Evolutionary conservation across 1,284 basidiomycete species (phyloP).

Genomic region (Leccinum griseonigrum): DNA sequence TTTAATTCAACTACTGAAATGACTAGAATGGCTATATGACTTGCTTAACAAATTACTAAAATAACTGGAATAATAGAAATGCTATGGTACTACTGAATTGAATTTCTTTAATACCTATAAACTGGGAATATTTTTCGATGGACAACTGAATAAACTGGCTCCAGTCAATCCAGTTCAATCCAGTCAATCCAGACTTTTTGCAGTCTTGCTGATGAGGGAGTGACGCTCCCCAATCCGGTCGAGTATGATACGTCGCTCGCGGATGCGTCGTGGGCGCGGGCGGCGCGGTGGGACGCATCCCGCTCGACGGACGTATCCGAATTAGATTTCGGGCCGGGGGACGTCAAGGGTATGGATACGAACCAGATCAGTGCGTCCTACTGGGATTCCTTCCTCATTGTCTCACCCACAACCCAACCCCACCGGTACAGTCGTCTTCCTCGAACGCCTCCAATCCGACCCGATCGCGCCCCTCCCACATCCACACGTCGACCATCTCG

Average conservation of each 20-base stretch:
- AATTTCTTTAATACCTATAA: no score
- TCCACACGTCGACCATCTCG: conserved; percentile 54
- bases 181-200: no score
- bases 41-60: no score
- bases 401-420: not conserved
- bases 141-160: no score
- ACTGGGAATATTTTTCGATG: no score
- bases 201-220: conserved; percentile 46
- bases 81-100: no score
- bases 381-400: not conserved
- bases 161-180: no score
- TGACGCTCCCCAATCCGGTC: conserved; percentile 75
- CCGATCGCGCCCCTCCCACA: conserved; percentile 51
- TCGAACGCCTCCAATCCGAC: conserved; percentile 60
- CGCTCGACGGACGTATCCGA: conserved; percentile 47
- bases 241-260: conserved; percentile 85
- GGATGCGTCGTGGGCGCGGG: conserved; percentile 67
- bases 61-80: no score
- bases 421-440: conserved; percentile 58
- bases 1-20: no score
- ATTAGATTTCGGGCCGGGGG: conserved; percentile 49
- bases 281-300: conserved; percentile 73
- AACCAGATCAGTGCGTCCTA: conserved; percentile 1
- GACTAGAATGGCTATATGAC: no score
- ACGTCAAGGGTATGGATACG: conserved; percentile 55